Conservation (phyloP, 805 yeast genomes). For the Yamadazyma scolyti region DNA sequence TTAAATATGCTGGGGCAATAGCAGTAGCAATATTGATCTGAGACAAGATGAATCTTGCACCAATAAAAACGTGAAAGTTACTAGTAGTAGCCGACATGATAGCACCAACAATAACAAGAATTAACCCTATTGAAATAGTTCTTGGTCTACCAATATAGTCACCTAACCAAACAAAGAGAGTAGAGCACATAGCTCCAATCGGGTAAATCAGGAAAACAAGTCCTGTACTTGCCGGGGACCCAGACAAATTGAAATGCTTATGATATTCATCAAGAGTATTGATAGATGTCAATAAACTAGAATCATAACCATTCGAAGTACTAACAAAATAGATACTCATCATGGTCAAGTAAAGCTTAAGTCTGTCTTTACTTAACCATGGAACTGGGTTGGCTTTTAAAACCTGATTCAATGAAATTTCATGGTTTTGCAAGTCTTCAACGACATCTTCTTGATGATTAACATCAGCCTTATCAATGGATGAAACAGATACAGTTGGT, state of each 20-base stretch:
- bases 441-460: too few relatives aligned
- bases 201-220: constrained; percentile 25
- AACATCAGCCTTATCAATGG: too few relatives aligned
- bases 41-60: constrained; percentile 43
- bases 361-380: constrained; percentile 5
- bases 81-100: constrained; percentile 26
- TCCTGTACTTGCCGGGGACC: constrained; percentile 34
- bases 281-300: constrained; percentile 30
- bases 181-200: constrained; percentile 29
- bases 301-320: constrained; percentile 44
- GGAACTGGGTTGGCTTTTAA: constrained; percentile 5
- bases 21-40: constrained; percentile 38
- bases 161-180: constrained; percentile 26
- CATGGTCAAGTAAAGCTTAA: constrained; percentile 11
- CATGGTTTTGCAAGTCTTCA: not conserved
- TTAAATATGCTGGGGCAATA: constrained; percentile 41
- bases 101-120: constrained; percentile 23
- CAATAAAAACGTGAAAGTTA: constrained; percentile 28
- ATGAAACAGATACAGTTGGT: too few relatives aligned
- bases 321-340: constrained; percentile 27
- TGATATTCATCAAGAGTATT: constrained; percentile 14
- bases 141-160: constrained; percentile 32
- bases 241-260: constrained; percentile 11
- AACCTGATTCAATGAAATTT: constrained; percentile 2
- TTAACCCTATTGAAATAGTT: constrained; percentile 18